Base-by-base conservation (phyloP, 2,329 filamentous ascomycete genomes). In the Claviceps sp. region DNA sequence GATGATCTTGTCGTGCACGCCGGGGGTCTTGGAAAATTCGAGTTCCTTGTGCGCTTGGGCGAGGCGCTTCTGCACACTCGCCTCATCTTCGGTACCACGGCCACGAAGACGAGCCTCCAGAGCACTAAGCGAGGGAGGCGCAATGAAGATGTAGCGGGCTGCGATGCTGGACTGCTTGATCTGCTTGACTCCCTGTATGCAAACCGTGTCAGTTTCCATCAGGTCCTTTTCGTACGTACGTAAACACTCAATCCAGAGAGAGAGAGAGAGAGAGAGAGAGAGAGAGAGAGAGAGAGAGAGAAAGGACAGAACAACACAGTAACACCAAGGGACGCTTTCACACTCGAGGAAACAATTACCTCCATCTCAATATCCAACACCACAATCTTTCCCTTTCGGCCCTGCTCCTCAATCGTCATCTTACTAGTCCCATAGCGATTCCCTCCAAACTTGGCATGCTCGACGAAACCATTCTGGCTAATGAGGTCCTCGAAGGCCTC, bases 281-380 rank as follows among this genome's bases (percentile, higher is more conserved):
- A 34, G 30, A 30, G 7, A 34, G 30, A 30, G 7, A 34, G 30
- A 30, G 7, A 34, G 30, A 30, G 7, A 34, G 30, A 30, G 7
- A 34, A 34, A 34, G 30, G 30, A 1, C 10, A 34, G 30, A 11
- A 34, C 10, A 11, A 4, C 3, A 34, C 10, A 1, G 30, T 0
- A 0, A 34, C 0, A 34, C 30, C 30, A 34, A 34, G 30, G 0
- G 30, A 34, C 30, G 30, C 30, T 34, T 4, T 34, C 30, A 30
- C 30, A 4, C 30, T 34, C 1, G 30, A 34, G 10, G 30, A 13
- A 8, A 16, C 47, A 60, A 71, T 38, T 65, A 85, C 83, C 80
- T 95, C 89, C 88, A 96, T 95, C 76, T 96, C 91, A 64, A 96
- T 97, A 67, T 97, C 91, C 59, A 96, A 73, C 47, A 96, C 82